Base-by-base conservation (phyloP, 2,329 filamentous ascomycete species). In the Venturia nashicola region DNA sequence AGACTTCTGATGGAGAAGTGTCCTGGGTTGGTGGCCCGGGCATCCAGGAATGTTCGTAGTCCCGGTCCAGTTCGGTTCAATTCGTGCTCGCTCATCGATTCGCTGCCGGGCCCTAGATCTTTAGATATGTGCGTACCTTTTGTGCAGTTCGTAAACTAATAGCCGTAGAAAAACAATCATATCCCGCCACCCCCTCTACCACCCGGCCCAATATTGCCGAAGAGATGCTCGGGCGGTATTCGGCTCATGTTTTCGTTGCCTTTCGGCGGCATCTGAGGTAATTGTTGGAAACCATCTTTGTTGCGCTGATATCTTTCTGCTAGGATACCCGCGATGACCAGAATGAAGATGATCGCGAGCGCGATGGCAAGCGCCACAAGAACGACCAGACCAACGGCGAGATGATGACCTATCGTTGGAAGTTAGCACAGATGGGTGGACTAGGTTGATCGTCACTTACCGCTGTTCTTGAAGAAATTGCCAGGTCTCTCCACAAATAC, bases 331-430 rank as follows among this genome's bases (percentile, higher is more conserved):
- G 83, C 83, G 61, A 89, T 81, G 62, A 95, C 89, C 62, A 95
- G 81, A 57, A 93, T 76, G 74, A 93, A 87, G 70, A 90, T 90
- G 66, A 93, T 77, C 36, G 80, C 89, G 1, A 95, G 83, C 1
- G 91, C 83, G 65, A 94, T 90, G 64, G 85, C 90, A 43, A 95
- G 83, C 23, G 85, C 86, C 67, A 95, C 93, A 14, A 95, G 83
- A 46, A 95, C 88, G 64, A 95, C 82, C 67, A 90, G 89, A 59
- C 88, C 90, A 55, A 90, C 77, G 12, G 88, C 85, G 69, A 94
- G 80, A 68, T 85, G 80, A 61, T 79, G 77, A 66, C 76, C 82
- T 20, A 18, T 51, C 42, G 16, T 51, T 12, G 42, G 40, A 16
- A 5, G 12, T 5, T 64, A 59, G 18, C 40, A 36, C 67, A 65